A percentile compares a stretch with the other conserved stretches of the same genome.
Evolutionary conservation across 208 protist species (phyloP).

Genomic region (Balamuthia mandrillaris): DNA sequence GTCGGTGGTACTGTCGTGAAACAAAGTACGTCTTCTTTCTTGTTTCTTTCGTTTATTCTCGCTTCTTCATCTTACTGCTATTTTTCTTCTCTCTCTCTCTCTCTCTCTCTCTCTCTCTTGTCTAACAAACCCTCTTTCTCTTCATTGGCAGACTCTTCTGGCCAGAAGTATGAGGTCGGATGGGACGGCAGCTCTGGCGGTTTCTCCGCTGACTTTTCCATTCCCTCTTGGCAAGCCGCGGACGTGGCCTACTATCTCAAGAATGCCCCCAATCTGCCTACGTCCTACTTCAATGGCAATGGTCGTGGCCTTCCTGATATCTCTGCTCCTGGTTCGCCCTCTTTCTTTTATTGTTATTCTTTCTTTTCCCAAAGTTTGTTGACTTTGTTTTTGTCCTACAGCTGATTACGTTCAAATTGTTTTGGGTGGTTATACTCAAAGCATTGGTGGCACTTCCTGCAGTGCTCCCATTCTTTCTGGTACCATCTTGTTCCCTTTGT

Average conservation of each 20-base stretch:
- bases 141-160: background rate
- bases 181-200: constrained; percentile 23
- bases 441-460: constrained; percentile 24
- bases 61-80: background rate
- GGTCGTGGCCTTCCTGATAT: constrained; percentile 29
- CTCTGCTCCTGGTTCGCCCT: background rate
- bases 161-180: background rate
- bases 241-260: constrained; percentile 35
- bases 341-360: background rate
- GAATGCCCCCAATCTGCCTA: constrained; percentile 28
- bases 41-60: background rate
- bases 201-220: constrained; percentile 26
- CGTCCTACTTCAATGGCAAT: constrained; percentile 9
- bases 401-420: constrained; percentile 20
- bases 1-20: constrained; percentile 6
- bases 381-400: background rate
- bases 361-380: background rate
- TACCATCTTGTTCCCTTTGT: too few species aligned
- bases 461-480: constrained; percentile 6
- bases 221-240: constrained; percentile 10
- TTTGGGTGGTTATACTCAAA: background rate
- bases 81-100: background rate
- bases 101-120: background rate
- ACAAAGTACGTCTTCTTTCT: background rate
- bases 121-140: background rate